Conservation (phyloP, 2,329 filamentous ascomycete species). For the Aspergillus ochraceus region DNA sequence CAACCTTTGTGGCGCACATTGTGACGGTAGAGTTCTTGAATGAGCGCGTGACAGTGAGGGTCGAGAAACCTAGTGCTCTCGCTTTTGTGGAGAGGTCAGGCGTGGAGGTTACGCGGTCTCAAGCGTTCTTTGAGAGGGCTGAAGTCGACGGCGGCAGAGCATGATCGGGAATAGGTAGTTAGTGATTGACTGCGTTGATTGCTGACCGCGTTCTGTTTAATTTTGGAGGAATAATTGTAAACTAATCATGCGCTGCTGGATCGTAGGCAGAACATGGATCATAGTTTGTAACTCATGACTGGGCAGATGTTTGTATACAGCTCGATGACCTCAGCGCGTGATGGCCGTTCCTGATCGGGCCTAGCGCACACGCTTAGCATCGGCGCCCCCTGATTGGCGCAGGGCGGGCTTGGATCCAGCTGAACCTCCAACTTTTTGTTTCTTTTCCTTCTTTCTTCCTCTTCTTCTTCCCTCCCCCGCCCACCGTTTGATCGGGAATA, state of each 20-base stretch:
- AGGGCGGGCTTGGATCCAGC: background rate
- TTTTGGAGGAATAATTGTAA: background rate
- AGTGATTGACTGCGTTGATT: background rate
- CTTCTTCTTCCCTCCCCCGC: conserved; percentile 3
- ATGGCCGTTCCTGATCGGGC: conserved; percentile 8
- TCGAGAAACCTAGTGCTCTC: conserved; percentile 53
- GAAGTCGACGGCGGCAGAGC: conserved; percentile 11
- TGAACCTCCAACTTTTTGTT: conserved; percentile 2
- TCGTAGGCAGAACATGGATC: background rate
- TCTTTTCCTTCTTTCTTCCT: conserved; percentile 6
- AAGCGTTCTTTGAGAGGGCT: conserved; percentile 41
- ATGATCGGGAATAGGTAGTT: background rate
- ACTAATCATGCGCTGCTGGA: background rate
- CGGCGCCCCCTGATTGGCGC: conserved; percentile 19
- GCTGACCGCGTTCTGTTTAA: background rate
- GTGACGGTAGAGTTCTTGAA: conserved; percentile 48
- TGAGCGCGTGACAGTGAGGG: conserved; percentile 47
- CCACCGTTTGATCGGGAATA: conserved; percentile 7
- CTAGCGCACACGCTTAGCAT: conserved; percentile 15
- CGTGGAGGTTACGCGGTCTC: conserved; percentile 50
- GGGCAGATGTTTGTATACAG: background rate
- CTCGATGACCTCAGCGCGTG: conserved; percentile 23
- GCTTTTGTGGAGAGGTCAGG: conserved; percentile 50
- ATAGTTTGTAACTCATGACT: too few relatives aligned
- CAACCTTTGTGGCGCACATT: conserved; percentile 48